These are phyloP conservation scores for Vickermania ingenoplastis DNA, from an alignment of 208 protist genomes.

Conservation along the genomic window DNA sequence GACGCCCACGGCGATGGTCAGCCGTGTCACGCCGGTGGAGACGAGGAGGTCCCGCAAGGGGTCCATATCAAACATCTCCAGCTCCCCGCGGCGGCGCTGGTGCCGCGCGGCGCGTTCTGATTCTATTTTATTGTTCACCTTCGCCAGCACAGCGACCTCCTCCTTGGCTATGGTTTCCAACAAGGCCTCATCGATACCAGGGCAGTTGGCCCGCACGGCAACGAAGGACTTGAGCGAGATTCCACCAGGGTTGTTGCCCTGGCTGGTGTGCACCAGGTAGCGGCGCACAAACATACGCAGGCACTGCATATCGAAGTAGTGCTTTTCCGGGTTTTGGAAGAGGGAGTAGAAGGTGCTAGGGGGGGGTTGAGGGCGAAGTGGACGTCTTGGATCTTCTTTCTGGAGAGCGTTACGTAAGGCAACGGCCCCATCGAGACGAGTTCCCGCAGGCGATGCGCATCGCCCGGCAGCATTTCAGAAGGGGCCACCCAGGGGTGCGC, in stretches of 20 bases:
- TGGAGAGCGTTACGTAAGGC: constrained; percentile 62
- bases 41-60: too few relatives aligned
- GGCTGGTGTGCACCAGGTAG: constrained; percentile 65
- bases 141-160: constrained; percentile 56
- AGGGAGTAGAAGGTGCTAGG: constrained; percentile 44
- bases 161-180: constrained; percentile 32
- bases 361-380: constrained; percentile 48
- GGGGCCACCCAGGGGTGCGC: not conserved
- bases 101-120: too few relatives aligned
- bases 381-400: constrained; percentile 53
- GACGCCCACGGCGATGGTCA: too few relatives aligned
- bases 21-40: too few relatives aligned
- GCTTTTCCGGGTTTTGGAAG: constrained; percentile 39
- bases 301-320: constrained; percentile 65
- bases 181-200: constrained; percentile 39
- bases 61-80: too few relatives aligned
- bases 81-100: too few relatives aligned
- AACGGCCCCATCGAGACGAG: constrained; percentile 25
- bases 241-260: constrained; percentile 56
- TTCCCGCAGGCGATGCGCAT: not conserved
- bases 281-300: constrained; percentile 79
- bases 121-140: constrained; percentile 45
- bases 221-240: constrained; percentile 64
- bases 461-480: not conserved
- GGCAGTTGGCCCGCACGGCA: constrained; percentile 36